Percentiles rank a stretch among this genome's conserved stretches.
Conservation (phyloP, 768 basidiomycete genomes). For the Sutorius australiensis region DNA sequence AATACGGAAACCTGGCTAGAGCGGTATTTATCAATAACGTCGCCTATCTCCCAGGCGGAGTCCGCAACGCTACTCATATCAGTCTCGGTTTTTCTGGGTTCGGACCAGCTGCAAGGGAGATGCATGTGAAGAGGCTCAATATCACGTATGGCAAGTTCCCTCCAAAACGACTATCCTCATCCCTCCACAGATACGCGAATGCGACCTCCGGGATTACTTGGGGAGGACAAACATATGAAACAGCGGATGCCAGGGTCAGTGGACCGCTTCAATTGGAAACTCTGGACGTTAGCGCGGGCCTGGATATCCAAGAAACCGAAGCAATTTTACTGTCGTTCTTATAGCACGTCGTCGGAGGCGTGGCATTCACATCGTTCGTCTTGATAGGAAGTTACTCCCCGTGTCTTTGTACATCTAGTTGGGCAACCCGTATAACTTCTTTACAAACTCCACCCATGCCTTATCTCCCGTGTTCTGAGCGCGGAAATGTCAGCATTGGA, state of each 20-base stretch:
- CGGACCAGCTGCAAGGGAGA: slow-evolving; percentile 24
- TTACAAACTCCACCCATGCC: slow-evolving; percentile 56
- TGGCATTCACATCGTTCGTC: neutral
- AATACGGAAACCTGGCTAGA: slow-evolving; percentile 39
- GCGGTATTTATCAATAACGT: slow-evolving; percentile 58
- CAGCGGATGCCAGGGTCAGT: slow-evolving; percentile 38
- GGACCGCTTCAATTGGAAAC: slow-evolving; percentile 34
- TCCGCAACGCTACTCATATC: slow-evolving; percentile 41
- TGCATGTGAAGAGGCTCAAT: slow-evolving; percentile 46
- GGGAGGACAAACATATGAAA: slow-evolving; percentile 60
- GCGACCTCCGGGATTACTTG: slow-evolving; percentile 49
- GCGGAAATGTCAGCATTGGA: neutral
- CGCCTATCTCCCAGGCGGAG: slow-evolving; percentile 41
- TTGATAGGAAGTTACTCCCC: neutral
- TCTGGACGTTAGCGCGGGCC: slow-evolving; percentile 32
- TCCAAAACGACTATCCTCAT: neutral
- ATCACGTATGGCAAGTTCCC: slow-evolving; percentile 36
- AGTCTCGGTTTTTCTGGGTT: slow-evolving; percentile 36
- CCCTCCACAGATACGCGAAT: slow-evolving; percentile 42
- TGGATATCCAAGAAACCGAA: slow-evolving; percentile 49
- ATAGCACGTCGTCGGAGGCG: neutral
- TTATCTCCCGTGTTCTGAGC: slow-evolving; percentile 67
- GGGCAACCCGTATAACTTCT: slow-evolving; percentile 28
- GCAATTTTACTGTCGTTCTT: slow-evolving; percentile 34
- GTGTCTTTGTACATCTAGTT: neutral